Conservation (phyloP, 352 stramenopile species). For the Elongisporangium prolatum region DNA sequence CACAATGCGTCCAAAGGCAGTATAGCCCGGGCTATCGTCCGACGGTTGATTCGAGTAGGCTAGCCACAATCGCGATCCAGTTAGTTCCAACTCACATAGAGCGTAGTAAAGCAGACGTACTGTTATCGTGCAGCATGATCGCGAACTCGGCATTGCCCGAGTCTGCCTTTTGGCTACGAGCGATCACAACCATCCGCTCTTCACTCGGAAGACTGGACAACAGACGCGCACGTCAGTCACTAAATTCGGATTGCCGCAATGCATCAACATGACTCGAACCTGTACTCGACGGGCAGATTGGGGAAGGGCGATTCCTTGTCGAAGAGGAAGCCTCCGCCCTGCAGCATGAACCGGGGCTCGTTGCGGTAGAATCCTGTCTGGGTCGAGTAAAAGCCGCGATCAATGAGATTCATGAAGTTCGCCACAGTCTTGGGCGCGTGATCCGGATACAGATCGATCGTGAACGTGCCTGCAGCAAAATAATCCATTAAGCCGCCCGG, state of each 20-base stretch:
- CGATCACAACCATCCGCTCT: constrained; percentile 80
- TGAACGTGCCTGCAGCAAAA: constrained; percentile 45
- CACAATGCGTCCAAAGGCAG: constrained; percentile 72
- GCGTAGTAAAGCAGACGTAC: constrained; percentile 12
- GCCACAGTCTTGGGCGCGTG: constrained; percentile 72
- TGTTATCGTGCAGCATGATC: constrained; percentile 85
- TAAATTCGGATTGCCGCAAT: neutral
- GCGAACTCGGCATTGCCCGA: constrained; percentile 81
- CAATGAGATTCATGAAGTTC: constrained; percentile 65
- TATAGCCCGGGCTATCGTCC: constrained; percentile 66
- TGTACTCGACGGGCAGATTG: constrained; percentile 78
- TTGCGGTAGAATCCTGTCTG: constrained; percentile 85
- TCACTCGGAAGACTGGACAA: constrained; percentile 52
- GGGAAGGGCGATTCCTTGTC: constrained; percentile 62
- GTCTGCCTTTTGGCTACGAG: constrained; percentile 55
- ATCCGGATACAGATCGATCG: constrained; percentile 71
- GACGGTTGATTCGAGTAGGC: constrained; percentile 51
- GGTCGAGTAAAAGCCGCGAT: constrained; percentile 58
- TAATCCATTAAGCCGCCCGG: neutral
- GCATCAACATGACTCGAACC: constrained; percentile 12
- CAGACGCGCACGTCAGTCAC: neutral
- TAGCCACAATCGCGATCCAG: constrained; percentile 7
- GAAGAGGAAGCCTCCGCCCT: constrained; percentile 70
- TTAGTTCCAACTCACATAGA: neutral
- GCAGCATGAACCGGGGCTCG: constrained; percentile 73